Percentiles rank a stretch among this genome's conserved stretches.
These are phyloP conservation scores for Dichotomocladium elegans DNA, from an alignment of 371 early-diverging fungal genomes.

Conservation along the genomic window DNA sequence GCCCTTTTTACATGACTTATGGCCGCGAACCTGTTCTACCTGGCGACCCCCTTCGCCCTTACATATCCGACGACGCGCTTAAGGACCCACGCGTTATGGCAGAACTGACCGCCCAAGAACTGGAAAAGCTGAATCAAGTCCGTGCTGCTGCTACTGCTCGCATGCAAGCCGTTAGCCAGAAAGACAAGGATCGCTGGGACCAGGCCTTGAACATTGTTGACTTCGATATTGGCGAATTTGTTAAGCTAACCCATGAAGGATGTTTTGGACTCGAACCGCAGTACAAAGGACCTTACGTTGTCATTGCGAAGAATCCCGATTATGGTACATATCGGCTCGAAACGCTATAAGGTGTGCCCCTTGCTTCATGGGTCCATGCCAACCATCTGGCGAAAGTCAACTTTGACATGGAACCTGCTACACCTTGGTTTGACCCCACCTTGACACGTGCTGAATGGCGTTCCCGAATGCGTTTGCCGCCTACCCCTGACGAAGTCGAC, in stretches of 20 bases:
- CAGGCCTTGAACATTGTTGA: neutral
- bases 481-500: neutral
- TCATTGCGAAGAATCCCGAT: neutral
- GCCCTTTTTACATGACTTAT: constrained; percentile 13
- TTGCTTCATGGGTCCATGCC: neutral
- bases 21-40: constrained; percentile 12
- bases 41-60: constrained; percentile 7
- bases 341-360: neutral
- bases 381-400: neutral
- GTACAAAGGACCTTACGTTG: constrained; percentile 3
- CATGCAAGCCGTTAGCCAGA: neutral
- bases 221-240: constrained; percentile 8
- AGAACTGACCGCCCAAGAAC: too few species aligned
- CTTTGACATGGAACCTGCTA: neutral
- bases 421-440: neutral
- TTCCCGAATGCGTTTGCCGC: too few species aligned
- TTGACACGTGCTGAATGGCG: neutral
- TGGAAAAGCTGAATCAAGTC: neutral
- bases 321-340: neutral
- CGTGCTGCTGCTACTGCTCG: neutral
- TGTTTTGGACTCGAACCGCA: constrained; percentile 1
- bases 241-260: neutral
- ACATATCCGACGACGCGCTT: neutral
- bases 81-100: neutral
- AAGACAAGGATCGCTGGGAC: constrained; percentile 21